Base-by-base conservation (phyloP, 2,329 filamentous ascomycete species). In the Sclerotinia sclerotiorum region DNA sequence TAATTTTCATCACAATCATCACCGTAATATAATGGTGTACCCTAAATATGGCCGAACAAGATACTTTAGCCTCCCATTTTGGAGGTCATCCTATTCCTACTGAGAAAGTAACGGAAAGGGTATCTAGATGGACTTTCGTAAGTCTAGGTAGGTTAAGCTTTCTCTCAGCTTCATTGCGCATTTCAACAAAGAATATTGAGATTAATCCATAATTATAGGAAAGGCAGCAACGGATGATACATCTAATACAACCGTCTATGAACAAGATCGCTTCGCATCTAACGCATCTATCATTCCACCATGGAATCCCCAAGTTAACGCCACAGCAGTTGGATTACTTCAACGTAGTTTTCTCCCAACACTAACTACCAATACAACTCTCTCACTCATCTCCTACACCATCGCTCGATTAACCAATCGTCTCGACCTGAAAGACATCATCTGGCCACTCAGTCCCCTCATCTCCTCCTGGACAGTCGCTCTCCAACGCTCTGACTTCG, bases 321-420 rank as follows among this genome's bases (percentile, higher is more conserved):
- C 68, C 2, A 61, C 68, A 7, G 55, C 68, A 10, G 54, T 70
- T 6, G 69, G 69, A 39, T 48, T 70, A 17, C 54, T 70, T 2
- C 63, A 69, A 68, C 69, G 64, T 1, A 64, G 64, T 48, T 63
- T 70, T 3, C 69, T 70, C 13, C 69, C 69, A 39, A 66, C 69
- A 8, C 15, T 70, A 56, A 65, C 58, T 13, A 63, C 63, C n/a
- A 69, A 69, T 15, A 65, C 69, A 46, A 63, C 64, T 2, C 61
- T 70, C 3, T 62, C 69, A 8, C 49, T 70, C 27, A 42, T 68
- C 24, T 62, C 68, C 2, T 70, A 70, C 13, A 62, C 55, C 27
- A 48, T 54, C 4, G 65, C 69, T 13, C 69, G 69, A 19, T 48
- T 67, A 19, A 67, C 69, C 35, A 62, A 70, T 46, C 46, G 69